Evolutionary conservation across 2,329 filamentous ascomycete species (phyloP), one percentile per base, ranked within the genome.

Genomic region (Cryphonectria naterciae): DNA sequence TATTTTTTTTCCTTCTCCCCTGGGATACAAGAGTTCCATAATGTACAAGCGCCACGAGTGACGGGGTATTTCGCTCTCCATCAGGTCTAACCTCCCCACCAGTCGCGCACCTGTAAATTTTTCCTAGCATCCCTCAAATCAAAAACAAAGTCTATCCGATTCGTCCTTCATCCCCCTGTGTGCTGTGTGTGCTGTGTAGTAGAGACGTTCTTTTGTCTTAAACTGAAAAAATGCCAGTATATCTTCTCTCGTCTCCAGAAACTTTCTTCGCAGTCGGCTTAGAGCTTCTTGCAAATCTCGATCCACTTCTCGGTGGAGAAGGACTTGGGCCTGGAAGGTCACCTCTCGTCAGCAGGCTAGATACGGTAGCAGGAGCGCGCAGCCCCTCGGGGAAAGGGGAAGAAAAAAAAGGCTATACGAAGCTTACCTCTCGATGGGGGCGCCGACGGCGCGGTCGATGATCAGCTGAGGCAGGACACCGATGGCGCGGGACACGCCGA

Each of bases 391-490:
- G 37, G 11, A n/a, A n/a, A n/a, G n/a, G n/a, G n/a, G n/a, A n/a
- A n/a, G n/a, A n/a, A n/a, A n/a, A n/a, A n/a, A n/a, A n/a, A n/a
- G n/a, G 10, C 2, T 10, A 39, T 39, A 37, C 25, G 39, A 37
- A 70, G 73, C 79, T 74, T 78, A 82, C 82, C 96, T 89, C 92
- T 99, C 96, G 80, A 99, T 99, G 77, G 96, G 96, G 77, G 94
- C 93, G 82, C 96, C 96, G 77, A 98, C 89, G 77, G 95, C 96
- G 82, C 96, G 95, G 90, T 99, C 96, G 81, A 99, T 98, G 89
- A 99, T 99, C 83, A 99, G 90, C 90, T 99, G 96, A 79, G 96
- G 96, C 80, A 99, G 92, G 77, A 99, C 96, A 91, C 96, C 96
- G 79, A 99, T 93, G 77, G 96, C 96, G 82, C 96, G 93, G 77